Evolutionary conservation across 495 filamentous ascomycete genomes (phyloP).

Genomic region (Sphaerosporella brunnea): DNA sequence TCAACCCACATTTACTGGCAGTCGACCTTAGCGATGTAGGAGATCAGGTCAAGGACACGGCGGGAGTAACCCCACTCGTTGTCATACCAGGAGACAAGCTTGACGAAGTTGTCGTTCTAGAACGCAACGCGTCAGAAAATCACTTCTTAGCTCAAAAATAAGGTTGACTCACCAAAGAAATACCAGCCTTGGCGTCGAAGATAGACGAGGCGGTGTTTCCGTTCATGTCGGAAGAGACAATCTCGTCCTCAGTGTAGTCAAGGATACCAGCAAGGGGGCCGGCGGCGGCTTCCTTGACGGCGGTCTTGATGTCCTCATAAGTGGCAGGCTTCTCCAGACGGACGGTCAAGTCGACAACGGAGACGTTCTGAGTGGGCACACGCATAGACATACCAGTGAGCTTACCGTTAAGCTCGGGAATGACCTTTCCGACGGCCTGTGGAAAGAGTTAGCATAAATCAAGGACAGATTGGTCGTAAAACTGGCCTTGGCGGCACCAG

Average conservation of each 20-base stretch:
- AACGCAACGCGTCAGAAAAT: background rate
- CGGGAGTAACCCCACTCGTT: constrained; percentile 95
- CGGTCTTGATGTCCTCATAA: constrained; percentile 88
- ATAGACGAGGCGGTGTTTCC: constrained; percentile 86
- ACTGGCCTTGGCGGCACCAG: constrained; percentile 75
- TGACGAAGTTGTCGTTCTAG: constrained; percentile 86
- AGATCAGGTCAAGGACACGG: constrained; percentile 91
- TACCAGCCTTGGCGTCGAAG: constrained; percentile 99
- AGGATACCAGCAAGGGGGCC: constrained; percentile 80
- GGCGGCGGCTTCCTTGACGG: constrained; percentile 74
- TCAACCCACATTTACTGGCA: constrained; percentile 13
- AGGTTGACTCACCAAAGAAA: constrained; percentile 41
- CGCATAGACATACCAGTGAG: constrained; percentile 99
- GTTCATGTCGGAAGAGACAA: constrained; percentile 86
- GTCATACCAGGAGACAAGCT: constrained; percentile 97
- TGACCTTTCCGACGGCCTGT: constrained; percentile 92
- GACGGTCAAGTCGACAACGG: constrained; percentile 91
- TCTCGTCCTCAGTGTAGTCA: constrained; percentile 88
- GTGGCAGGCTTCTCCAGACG: constrained; percentile 74
- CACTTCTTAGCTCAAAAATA: background rate
- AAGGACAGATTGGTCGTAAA: background rate
- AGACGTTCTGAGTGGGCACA: constrained; percentile 97
- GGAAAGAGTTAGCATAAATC: constrained; percentile 3
- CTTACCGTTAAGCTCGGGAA: constrained; percentile 93
- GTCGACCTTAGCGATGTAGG: constrained; percentile 83